Base-by-base conservation (phyloP, 2,329 filamentous ascomycete genomes). In the Verticillium klebahnii region DNA sequence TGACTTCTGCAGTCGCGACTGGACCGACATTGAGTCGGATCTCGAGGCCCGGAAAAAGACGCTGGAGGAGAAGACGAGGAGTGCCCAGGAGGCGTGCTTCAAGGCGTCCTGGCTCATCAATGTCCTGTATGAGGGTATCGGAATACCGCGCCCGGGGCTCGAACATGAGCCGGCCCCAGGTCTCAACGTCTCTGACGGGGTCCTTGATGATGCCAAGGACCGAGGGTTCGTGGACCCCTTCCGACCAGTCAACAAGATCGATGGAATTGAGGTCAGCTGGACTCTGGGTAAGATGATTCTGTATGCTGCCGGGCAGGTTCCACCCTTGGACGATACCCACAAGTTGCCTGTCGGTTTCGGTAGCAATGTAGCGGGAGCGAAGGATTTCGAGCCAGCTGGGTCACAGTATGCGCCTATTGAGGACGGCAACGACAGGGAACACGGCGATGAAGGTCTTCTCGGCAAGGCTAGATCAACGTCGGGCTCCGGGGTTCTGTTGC, bases 101-200 rank as follows among this genome's bases (percentile, higher is more conserved):
- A 99, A 99, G 74, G 93, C 95, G 0, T 95, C 92, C 5, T 99
- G 96, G 95, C 81, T 99, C 55, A 97, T 99, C 72, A 99, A 96
- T 69, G 89, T 99, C 70, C 82, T 99, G 4, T 94, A 99, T 70
- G 92, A 97, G 65, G 95, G 95, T 2, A 97, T 99, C 66, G 96
- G 95, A 0, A 88, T 99, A 59, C 96, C 96, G 5, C 85, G 93
- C 58, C 82, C 95, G 6, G 92, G 91, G 0, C 76, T 97, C 15
- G 94, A 97, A 68, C 79, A 86, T 23, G 80, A 82, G 0, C 70
- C 77, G 5, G 70, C 65, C 8, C 79, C 81, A 0, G 78, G 78
- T 15, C 81, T 86, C 62, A 97, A 96, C 71, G 84, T 86, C 11
- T 93, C 92, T 1, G 89, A 91, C 66, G 87, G 86, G 57, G 80